These are phyloP conservation scores for Suillus fuscotomentosus DNA, from an alignment of 768 basidiomycete species.

Conservation along the genomic window DNA sequence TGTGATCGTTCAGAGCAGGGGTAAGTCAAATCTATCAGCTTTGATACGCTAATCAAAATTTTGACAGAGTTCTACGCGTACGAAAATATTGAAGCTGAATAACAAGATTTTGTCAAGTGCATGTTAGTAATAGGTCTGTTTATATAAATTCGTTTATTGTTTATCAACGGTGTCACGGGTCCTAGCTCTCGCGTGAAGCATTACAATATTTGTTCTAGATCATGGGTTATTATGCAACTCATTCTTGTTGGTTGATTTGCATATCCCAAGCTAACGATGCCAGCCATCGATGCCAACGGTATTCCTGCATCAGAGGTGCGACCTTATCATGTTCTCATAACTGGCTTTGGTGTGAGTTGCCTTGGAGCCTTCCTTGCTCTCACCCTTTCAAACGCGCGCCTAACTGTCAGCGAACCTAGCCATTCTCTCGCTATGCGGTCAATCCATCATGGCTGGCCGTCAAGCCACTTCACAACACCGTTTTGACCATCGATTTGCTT, in stretches of 20 bases:
- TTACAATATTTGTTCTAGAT: background rate
- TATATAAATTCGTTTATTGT: too few species aligned
- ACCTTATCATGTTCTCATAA: conserved; percentile 46
- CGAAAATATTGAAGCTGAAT: background rate
- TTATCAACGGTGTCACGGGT: background rate
- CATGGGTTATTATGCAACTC: background rate
- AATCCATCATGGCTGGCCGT: conserved; percentile 79
- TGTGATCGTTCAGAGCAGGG: background rate
- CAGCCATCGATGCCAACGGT: conserved; percentile 23
- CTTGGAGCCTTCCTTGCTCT: conserved; percentile 20
- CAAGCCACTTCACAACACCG: conserved; percentile 55
- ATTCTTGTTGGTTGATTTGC: conserved; percentile 1
- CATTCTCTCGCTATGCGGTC: conserved; percentile 51
- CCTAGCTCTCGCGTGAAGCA: background rate
- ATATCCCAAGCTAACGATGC: conserved; percentile 23
- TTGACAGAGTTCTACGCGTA: background rate
- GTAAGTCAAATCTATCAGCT: background rate
- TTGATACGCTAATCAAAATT: background rate
- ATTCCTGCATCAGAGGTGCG: conserved; percentile 27
- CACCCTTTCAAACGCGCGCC: conserved; percentile 10
- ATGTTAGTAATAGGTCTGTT: background rate
- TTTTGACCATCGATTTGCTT: conserved; percentile 42
- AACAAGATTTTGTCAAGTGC: background rate
- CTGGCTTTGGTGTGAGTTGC: conserved; percentile 53
- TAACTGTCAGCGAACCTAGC: conserved; percentile 36